Evolutionary conservation across 805 yeast genomes (phyloP).

Genomic region (Alloascoidea africana): DNA sequence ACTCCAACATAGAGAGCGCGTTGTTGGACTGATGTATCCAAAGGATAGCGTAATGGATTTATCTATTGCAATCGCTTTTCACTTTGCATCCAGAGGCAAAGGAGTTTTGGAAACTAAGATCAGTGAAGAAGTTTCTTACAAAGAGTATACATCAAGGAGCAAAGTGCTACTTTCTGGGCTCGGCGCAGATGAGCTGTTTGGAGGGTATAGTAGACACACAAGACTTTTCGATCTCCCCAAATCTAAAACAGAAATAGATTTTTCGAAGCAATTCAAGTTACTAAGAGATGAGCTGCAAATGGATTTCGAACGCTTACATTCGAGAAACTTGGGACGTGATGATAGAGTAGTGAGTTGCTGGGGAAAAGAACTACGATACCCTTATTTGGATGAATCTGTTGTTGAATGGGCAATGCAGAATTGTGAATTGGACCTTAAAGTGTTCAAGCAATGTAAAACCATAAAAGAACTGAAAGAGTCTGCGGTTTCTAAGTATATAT

Average conservation of each 20-base stretch:
- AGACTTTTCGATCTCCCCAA: constrained; percentile 9
- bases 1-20: constrained; percentile 30
- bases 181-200: constrained; percentile 96
- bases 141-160: constrained; percentile 33
- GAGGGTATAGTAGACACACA: constrained; percentile 84
- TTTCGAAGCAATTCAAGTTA: constrained; percentile 3
- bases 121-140: constrained; percentile 5
- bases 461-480: no score
- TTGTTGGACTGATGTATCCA: constrained; percentile 63
- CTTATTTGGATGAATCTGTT: constrained; percentile 56
- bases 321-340: constrained; percentile 78
- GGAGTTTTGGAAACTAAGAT: constrained; percentile 18
- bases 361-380: constrained; percentile 86
- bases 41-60: constrained; percentile 87
- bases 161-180: constrained; percentile 78
- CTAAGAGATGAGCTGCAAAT: constrained; percentile 38
- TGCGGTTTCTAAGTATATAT: constrained; percentile 32
- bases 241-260: constrained; percentile 5
- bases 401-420: constrained; percentile 21
- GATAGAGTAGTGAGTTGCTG: constrained; percentile 76
- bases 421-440: constrained; percentile 21
- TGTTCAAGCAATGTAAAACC: constrained; percentile 9
- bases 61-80: constrained; percentile 90
- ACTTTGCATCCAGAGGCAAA: constrained; percentile 63
- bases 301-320: constrained; percentile 64